Evolutionary conservation across 108 stramenopile species (phyloP), one percentile per base, ranked within the genome.

Genomic region (Pseudonitzschia pungens): DNA sequence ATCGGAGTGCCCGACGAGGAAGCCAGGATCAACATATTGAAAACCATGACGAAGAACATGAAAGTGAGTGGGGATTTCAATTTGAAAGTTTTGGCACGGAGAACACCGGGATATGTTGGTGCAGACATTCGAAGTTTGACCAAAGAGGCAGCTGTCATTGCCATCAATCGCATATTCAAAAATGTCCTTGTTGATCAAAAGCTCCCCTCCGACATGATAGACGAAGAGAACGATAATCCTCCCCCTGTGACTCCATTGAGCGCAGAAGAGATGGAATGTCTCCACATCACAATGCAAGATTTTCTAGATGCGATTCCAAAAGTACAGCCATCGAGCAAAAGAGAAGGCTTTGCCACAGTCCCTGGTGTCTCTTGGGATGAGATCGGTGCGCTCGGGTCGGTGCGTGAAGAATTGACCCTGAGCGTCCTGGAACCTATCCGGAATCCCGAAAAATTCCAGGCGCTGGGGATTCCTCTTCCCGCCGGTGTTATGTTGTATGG

Each of bases 291-390:
- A 31, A 98, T 98, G 97, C 79, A 83, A 29, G 98, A 99, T 79
- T 99, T 99, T 77, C 72, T 97, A 18, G 67, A 68, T 22, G 99
- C 99, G 15, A 79, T 98, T 36, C 94, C 96, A 10, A 88, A 86
- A 33, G 97, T 99, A 6, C 99, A 99, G 74, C 99, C 99, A 6
- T 93, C 93, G 9, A 92, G 97, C 10, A 99, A 98, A 78, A 88
- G 99, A 36, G 99, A 99, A 75, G 99, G 99, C 52, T 99, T 99
- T 80, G 98, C 99, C 18, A 97, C 96, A 4, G 97, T 97, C 45
- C 99, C 99, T 0, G 97, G 94, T 77, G 98, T 99, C 6, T 89
- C 93, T 0, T 99, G 99, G 99, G 82, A 87, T 68, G 97, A 99
- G 72, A 92, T 99, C 70, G 99, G 99, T 45, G 92, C 92, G 11